phyloP scores from a whole-genome alignment of 2,329 filamentous ascomycete genomes.

The Periconia macrospinosa region DNA sequence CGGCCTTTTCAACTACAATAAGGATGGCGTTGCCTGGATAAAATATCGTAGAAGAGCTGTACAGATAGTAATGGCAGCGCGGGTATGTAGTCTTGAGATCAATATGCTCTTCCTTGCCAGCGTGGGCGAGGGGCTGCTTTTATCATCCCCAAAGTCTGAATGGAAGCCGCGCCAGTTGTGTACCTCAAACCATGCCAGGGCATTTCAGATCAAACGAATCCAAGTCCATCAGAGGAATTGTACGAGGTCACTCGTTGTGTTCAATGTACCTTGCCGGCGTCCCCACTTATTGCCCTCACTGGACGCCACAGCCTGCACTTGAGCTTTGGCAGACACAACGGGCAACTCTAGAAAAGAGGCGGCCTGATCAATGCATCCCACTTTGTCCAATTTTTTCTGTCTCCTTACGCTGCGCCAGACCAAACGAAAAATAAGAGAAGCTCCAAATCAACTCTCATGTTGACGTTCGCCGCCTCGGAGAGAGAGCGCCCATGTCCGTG shows the following conservation, averaged over 20 bases:
- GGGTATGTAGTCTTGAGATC: slow-evolving; percentile 19
- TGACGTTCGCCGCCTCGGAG: neutral
- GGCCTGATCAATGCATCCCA: too few relatives aligned
- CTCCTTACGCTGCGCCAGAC: too few relatives aligned
- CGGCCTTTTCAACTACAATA: neutral
- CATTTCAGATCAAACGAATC: slow-evolving; percentile 4
- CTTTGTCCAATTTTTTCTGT: too few relatives aligned
- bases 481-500: slow-evolving; percentile 1
- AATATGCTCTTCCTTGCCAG: slow-evolving; percentile 22
- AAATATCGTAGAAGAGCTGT: slow-evolving; percentile 38
- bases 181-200: slow-evolving; percentile 24
- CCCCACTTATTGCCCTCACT: slow-evolving; percentile 21
- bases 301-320: slow-evolving; percentile 28
- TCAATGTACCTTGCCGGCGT: slow-evolving; percentile 26
- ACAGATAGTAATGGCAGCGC: slow-evolving; percentile 36
- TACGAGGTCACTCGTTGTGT: slow-evolving; percentile 36
- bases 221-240: slow-evolving; percentile 21
- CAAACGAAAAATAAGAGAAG: too few relatives aligned
- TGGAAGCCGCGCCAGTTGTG: slow-evolving; percentile 22
- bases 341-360: slow-evolving; percentile 16
- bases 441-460: neutral
- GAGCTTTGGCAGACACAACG: slow-evolving; percentile 26
- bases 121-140: slow-evolving; percentile 28
- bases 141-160: slow-evolving; percentile 30
- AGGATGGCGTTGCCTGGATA: slow-evolving; percentile 15